Conservation (phyloP, 129 eudicot genomes). For the Solidago caesia region DNA sequence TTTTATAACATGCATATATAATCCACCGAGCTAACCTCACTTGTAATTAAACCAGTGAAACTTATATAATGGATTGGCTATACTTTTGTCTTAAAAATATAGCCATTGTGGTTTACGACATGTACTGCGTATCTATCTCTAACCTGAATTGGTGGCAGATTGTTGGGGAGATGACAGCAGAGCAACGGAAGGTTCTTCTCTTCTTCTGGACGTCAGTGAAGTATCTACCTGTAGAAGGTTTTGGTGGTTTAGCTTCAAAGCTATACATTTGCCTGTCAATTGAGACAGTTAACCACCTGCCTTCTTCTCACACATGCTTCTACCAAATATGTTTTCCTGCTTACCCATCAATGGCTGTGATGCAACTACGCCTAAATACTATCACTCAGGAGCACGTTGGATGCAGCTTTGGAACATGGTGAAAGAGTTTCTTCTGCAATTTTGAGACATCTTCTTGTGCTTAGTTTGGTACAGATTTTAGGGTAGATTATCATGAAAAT, state of each 20-base stretch:
- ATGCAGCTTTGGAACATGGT: constrained; percentile 93
- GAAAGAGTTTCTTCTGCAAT: constrained; percentile 20
- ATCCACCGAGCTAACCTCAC: neutral
- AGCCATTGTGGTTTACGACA: neutral
- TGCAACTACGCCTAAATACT: constrained; percentile 61
- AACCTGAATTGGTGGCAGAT: constrained; percentile 42
- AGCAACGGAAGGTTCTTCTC: constrained; percentile 65
- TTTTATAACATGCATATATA: neutral
- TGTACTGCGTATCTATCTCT: neutral
- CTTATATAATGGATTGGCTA: neutral
- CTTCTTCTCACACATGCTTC: constrained; percentile 93
- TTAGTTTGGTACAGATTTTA: constrained; percentile 13
- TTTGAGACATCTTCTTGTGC: neutral
- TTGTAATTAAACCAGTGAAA: neutral
- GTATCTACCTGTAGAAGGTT: constrained; percentile 83
- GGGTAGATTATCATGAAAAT: neutral
- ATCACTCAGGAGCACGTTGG: constrained; percentile 88
- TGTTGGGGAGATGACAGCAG: constrained; percentile 55
- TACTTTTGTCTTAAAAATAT: neutral
- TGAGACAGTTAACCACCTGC: constrained; percentile 55
- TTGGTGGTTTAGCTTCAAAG: constrained; percentile 80
- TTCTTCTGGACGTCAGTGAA: constrained; percentile 95
- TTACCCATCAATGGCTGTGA: constrained; percentile 51
- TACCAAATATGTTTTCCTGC: constrained; percentile 67
- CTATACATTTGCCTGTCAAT: constrained; percentile 53